Evolutionary conservation across 192 early-diverging fungal genomes (phyloP).

Genomic region (Backusella tarrabulga): DNA sequence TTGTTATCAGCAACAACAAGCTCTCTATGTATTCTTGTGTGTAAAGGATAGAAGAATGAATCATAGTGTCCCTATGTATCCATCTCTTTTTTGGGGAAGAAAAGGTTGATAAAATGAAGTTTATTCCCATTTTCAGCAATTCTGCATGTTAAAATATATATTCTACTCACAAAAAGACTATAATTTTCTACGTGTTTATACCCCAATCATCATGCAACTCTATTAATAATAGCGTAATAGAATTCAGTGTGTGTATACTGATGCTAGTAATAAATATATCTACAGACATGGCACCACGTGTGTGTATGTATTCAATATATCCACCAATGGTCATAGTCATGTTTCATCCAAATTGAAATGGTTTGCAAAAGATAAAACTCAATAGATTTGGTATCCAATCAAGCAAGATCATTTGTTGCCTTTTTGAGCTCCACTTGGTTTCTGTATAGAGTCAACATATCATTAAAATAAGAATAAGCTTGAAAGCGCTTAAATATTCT

Average conservation of each 20-base stretch:
- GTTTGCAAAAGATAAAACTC: neutral
- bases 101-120: neutral
- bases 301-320: neutral
- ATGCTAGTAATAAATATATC: neutral
- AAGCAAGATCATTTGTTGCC: neutral
- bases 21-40: no score
- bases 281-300: neutral
- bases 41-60: no score
- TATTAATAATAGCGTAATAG: neutral
- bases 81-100: neutral
- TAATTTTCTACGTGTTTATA: neutral
- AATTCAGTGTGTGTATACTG: no score
- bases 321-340: neutral
- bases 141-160: neutral
- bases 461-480: no score
- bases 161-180: neutral
- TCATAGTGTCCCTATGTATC: neutral
- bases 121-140: neutral
- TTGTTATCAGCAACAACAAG: no score
- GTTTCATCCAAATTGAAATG: constrained; percentile 8
- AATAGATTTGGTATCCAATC: neutral
- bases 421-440: constrained; percentile 1
- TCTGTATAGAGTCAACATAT: neutral
- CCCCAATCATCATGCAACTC: neutral
- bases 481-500: no score